Evolutionary conservation across 257 asterid species (phyloP), one percentile per base, ranked within the genome.

Genomic region (Galeopsis tetrahit): DNA sequence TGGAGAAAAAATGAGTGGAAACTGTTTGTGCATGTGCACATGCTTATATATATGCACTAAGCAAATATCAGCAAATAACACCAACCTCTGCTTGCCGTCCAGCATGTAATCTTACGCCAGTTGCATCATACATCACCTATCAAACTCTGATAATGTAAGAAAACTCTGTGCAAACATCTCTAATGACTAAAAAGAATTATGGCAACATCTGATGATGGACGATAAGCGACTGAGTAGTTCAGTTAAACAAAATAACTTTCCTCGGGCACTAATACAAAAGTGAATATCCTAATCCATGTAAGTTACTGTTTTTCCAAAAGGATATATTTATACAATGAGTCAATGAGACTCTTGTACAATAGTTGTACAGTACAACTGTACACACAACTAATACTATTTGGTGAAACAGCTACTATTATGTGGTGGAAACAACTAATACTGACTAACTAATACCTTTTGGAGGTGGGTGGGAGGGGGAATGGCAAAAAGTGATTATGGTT

Each of bases 81-180:
- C 84, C 58, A 72, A 92, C 96, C 98, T 90, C 96, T 72, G 98
- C 98, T 82, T 92, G 98, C 46, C 96, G 93, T 66, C 98, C 98
- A 76, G 96, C 98, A 3, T 92, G 98, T 78, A 92, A 80, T 81
- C 98, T 80, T 55, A 92, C 98, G 60, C 98, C 96, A 5, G 94
- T 85, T 72, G 98, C 96, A 75, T 92, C 98, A 43, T 92, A 92
- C 96, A 92, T 92, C 75, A 92, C 96, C 98, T 92, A 87, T 79
- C 75, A 78, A 46, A 66, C 77, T 34, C 40, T 52, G 33, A 14
- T 4, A n/a, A 44, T 38, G n/a, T 48, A 46, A 77, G 69, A 52
- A 66, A 10, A 28, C 43, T 39, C 58, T 6, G 51, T 52, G 39
- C 31, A 14, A 68, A 68, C 44, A 65, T 51, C 62, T 7, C 35